Base-by-base conservation (phyloP, 1,139 yeast genomes). In the Sugiyamaella xylanicola region DNA sequence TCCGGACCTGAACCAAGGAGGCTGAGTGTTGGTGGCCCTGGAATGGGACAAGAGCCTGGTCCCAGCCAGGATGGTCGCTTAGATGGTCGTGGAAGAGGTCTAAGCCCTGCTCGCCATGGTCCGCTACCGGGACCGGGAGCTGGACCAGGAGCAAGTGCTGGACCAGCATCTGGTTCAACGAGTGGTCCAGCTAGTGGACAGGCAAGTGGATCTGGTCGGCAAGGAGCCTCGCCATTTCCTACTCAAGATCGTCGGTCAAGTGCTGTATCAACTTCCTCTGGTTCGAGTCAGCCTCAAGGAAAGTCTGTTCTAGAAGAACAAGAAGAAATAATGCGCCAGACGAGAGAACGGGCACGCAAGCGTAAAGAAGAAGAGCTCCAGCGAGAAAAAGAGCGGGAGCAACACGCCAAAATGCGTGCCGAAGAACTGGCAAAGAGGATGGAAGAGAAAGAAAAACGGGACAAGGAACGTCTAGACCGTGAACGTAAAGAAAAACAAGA, bases 291-390 rank as follows among this genome's bases (percentile, higher is more conserved):
- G 22, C 25, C 27, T 22, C 44, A 20, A 40, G 35, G 19, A 21
- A 42, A 46, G 39, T 55, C 61, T 2, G 53, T 62, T n/a, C 35
- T 60, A 25, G 68, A 65, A 32, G 63, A 65, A 47, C 77, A 73
- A 57, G 68, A 71, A 48, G 69, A 67, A 37, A 57, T 62, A 17
- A 73, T 74, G 77, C 58, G 64, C 16, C 61, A 61, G 21, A 65
- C 70, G 4, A 61, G 69, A 19, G 74, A 67, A 51, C 63, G 65
- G 46, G 74, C 74, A 1, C 61, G 67, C 19, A 65, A 63, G 55
- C 66, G 75, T 27, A 68, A 70, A 52, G 74, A 72, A 51, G 73
- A 71, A 48, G 74, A 72, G 51, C 63, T 56, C 45, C 60, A 62
- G 20, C 56, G 53, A 17, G 74, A 71, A 54, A 60, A 62, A 39